phyloP scores from a whole-genome alignment of 2,329 filamentous ascomycete species.

The Clarireedia monteithiana region DNA sequence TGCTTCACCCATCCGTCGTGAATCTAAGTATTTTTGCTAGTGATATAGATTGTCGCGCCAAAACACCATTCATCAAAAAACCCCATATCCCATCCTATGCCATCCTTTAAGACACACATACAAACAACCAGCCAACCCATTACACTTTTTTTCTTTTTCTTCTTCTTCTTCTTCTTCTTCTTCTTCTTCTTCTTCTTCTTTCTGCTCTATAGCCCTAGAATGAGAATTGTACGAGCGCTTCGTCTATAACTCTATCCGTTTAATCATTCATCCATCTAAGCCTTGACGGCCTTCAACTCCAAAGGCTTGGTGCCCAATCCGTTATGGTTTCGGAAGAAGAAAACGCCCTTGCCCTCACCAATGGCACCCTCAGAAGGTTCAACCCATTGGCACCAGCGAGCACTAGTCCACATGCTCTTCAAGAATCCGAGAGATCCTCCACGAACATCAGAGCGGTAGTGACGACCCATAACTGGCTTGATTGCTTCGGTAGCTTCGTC shows the following conservation, averaged over 20 bases:
- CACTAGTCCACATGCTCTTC: constrained; percentile 69
- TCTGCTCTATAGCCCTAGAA: background rate
- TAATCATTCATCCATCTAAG: background rate
- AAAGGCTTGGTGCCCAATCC: constrained; percentile 52
- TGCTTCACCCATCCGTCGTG: no score
- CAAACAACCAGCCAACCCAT: no score
- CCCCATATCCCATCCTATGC: no score
- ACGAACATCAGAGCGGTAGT: constrained; percentile 80
- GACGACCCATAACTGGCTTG: constrained; percentile 87
- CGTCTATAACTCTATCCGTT: background rate
- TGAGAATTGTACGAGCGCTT: background rate
- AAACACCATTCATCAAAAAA: no score
- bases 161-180: background rate
- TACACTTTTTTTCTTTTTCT: background rate
- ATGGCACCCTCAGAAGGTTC: constrained; percentile 78
- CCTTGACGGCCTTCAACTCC: constrained; percentile 17
- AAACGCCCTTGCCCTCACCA: constrained; percentile 77
- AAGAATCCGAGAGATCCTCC: constrained; percentile 79
- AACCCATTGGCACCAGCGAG: constrained; percentile 92
- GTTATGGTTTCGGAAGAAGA: constrained; percentile 96
- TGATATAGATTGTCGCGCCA: no score
- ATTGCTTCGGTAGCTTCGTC: constrained; percentile 93
- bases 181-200: background rate
- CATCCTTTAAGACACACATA: no score
- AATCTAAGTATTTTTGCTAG: no score